These are phyloP conservation scores for Rhodotorula sp. DNA, from an alignment of 1,284 basidiomycete genomes.

Conservation along the genomic window DNA sequence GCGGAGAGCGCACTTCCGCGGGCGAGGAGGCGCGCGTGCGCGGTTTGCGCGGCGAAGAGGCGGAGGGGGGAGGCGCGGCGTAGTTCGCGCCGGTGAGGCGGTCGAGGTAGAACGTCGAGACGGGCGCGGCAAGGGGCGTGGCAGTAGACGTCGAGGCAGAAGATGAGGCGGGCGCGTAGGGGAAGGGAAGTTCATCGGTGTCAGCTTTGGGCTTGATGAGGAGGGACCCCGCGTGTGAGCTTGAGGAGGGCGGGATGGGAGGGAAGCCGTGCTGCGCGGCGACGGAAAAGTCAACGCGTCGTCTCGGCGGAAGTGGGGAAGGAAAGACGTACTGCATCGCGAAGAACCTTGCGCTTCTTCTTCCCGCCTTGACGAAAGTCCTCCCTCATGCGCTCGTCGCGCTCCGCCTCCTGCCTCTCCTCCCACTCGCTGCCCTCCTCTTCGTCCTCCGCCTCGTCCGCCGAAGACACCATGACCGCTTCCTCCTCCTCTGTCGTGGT, in stretches of 20 bases:
- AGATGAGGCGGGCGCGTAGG: background rate
- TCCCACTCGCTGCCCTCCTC: constrained; percentile 14
- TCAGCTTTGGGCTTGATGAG: background rate
- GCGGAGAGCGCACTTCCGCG: background rate
- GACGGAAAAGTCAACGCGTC: background rate
- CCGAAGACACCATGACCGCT: background rate
- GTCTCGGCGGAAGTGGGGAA: background rate
- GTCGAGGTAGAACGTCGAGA: constrained; percentile 16
- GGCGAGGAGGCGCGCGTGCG: background rate
- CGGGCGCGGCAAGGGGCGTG: background rate
- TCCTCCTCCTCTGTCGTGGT: background rate
- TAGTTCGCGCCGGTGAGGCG: constrained; percentile 37
- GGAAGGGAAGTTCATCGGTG: background rate
- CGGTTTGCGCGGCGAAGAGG: background rate
- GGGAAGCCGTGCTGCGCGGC: constrained; percentile 2
- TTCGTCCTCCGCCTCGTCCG: background rate
- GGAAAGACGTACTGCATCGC: constrained; percentile 32
- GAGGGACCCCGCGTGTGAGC: background rate
- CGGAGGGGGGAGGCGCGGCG: background rate
- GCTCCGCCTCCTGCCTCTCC: constrained; percentile 19
- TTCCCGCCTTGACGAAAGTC: constrained; percentile 31
- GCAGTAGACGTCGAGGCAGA: background rate
- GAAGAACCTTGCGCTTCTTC: constrained; percentile 30
- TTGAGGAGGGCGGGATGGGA: background rate
- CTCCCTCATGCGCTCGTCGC: constrained; percentile 31